Base-by-base conservation (phyloP, 805 yeast species). In the Ogataea corticis region DNA sequence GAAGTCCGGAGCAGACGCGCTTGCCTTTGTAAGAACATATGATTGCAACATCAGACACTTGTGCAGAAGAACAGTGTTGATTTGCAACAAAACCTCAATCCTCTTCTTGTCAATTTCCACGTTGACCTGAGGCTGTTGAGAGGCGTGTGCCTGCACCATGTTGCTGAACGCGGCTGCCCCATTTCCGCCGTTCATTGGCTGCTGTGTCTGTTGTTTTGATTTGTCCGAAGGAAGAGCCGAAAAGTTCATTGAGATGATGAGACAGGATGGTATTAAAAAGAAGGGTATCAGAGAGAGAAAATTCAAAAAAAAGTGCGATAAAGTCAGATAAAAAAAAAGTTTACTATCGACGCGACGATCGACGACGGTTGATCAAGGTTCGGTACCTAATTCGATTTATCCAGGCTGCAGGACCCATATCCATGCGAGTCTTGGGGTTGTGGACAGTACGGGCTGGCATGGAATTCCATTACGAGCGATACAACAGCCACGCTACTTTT, bases 31-130 rank as follows among this genome's bases (percentile, higher is more conserved):
- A 38, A 58, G 23, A 1, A 56, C 56, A 38, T 51, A 57, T 2
- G 63, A 51, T 44, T 66, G 70, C 14, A 65, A 41, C 12, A 41
- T 33, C 2, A 66, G 48, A 43, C 70, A 65, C 39, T 64, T 64
- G 11, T 62, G 62, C 6, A 68, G 49, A 4, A 68, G 46, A 9
- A 63, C 56, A 3, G 68, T 61, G 44, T 68, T 68, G 18, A 68
- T 67, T 34, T 67, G 61, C 29, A 70, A 49, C 33, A 69, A 49
- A 16, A 67, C 61, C 23, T 65, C 61, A 15, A 66, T 63, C 35
- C 67, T 61, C 28, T 61, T 62, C 47, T 67, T 63, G 46, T 67
- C 70, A 12, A 63, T 42, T 7, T 61, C 65, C 30, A 51, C 38
- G 30, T 59, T 60, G 33, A 62, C 55, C 38, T 49, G 57, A 5